Evolutionary conservation across 2,329 filamentous ascomycete genomes (phyloP).

Genomic region (Sclerotinia nivalis): DNA sequence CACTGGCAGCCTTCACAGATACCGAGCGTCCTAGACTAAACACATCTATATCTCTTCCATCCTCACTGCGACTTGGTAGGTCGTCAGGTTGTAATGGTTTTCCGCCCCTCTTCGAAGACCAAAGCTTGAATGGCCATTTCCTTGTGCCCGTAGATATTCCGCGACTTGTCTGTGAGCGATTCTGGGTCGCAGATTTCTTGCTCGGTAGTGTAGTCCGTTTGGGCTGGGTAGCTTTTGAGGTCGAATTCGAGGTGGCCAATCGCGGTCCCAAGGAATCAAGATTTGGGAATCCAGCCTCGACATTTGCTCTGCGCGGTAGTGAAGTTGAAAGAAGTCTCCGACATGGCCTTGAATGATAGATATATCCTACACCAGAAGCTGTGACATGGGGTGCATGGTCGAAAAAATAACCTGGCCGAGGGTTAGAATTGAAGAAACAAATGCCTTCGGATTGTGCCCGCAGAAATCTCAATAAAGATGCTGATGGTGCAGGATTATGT

Average conservation of each 20-base stretch:
- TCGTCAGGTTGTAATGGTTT: conserved; percentile 56
- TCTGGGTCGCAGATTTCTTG: conserved; percentile 24
- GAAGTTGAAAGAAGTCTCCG: conserved; percentile 32
- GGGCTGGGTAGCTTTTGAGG: conserved; percentile 11
- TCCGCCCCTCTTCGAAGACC: conserved; percentile 31
- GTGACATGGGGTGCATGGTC: conserved; percentile 31
- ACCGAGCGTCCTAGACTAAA: conserved; percentile 71
- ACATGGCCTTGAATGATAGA: conserved; percentile 25
- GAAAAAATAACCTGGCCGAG: conserved; percentile 36
- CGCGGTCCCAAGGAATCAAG: conserved; percentile 37
- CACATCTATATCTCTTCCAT: conserved; percentile 59
- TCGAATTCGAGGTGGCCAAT: conserved; percentile 21
- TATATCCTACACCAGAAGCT: conserved; percentile 17
- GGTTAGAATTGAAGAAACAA: conserved; percentile 51
- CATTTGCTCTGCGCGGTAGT: conserved; percentile 26
- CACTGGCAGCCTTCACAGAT: conserved; percentile 74
- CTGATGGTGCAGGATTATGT: conserved; percentile 49
- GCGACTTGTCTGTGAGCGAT: conserved; percentile 27
- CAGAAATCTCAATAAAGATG: conserved; percentile 68
- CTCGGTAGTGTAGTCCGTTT: conserved; percentile 17
- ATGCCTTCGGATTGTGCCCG: conserved; percentile 66
- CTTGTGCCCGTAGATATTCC: conserved; percentile 28
- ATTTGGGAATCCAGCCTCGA: conserved; percentile 35
- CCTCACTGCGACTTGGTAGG: conserved; percentile 56
- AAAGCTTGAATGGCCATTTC: conserved; percentile 36